These are phyloP conservation scores for Fonsecaea multimorphosa DNA, from an alignment of 2,329 filamentous ascomycete species.

Conservation along the genomic window DNA sequence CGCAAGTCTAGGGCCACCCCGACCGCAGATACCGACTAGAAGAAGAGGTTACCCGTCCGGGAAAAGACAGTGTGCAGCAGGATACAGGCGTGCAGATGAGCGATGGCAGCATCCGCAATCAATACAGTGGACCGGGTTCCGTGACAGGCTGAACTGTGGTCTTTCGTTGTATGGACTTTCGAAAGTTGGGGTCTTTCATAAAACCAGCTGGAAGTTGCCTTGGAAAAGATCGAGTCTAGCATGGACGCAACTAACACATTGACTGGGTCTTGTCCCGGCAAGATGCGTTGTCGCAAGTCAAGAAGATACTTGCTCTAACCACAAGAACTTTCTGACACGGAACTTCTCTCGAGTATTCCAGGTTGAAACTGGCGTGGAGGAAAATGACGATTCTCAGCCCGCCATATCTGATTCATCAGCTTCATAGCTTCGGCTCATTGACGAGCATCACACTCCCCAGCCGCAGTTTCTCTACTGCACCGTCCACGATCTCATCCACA, in stretches of 20 bases:
- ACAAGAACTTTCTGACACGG: too few relatives aligned
- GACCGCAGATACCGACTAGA: not conserved
- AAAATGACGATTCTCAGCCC: too few relatives aligned
- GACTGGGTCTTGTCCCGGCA: too few relatives aligned
- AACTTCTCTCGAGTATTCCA: too few relatives aligned
- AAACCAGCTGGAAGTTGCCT: too few relatives aligned
- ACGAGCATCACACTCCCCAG: not conserved
- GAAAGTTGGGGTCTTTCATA: too few relatives aligned
- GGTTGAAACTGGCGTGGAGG: too few relatives aligned
- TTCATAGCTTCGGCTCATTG: constrained; percentile 6
- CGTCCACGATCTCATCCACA: constrained; percentile 81
- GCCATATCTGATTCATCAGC: not conserved
- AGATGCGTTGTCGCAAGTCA: too few relatives aligned
- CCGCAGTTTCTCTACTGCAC: constrained; percentile 68
- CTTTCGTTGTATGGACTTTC: too few relatives aligned
- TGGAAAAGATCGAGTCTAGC: too few relatives aligned
- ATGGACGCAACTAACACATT: too few relatives aligned
- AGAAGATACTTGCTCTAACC: too few relatives aligned
- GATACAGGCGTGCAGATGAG: not conserved
- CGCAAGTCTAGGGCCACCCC: not conserved
- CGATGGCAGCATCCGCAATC: not conserved
- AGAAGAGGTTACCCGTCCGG: not conserved
- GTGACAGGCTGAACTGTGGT: not conserved
- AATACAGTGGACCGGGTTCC: not conserved
- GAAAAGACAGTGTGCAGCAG: not conserved